Base-by-base conservation (phyloP, 1,284 basidiomycete species). In the Abortiporus biennis region DNA sequence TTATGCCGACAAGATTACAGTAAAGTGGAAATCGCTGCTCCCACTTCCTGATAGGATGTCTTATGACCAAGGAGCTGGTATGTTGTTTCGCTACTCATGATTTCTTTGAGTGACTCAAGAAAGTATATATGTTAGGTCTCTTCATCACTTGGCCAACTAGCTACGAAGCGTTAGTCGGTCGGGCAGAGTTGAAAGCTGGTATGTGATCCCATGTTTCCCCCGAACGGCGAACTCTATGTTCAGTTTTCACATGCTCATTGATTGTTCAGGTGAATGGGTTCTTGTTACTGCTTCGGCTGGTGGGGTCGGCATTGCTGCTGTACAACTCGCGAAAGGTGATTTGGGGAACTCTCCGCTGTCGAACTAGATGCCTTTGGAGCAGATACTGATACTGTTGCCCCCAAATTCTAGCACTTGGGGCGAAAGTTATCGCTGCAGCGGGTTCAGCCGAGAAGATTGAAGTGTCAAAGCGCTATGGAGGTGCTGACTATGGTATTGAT, bases 241-340 rank as follows among this genome's bases (percentile, higher is more conserved):
- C 11, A 17, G 19, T 27, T 33, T 37, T 36, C 33, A n/a, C n/a
- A n/a, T n/a, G n/a, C n/a, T n/a, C 27, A 13, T 32, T 17, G 15
- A 6, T 32, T 4, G 6, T 19, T 16, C 36, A 88, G 88, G 83
- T 20, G 92, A 96, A 65, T 92, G 86, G 78, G 79, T 94, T 2
- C 75, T 95, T 12, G 82, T 95, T 4, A 86, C 85, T 40, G 92
- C 89, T 8, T 86, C 86, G n/a, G 90, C 89, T 1, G 90, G 90
- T 9, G 94, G 94, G 20, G 93, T 99, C 3, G 95, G 95, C 1
- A 80, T 97, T 38, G 82, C 83, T 6, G 93, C 93, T 3, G 81
- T 92, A 12, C 93, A 96, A 58, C 72, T 95, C 40, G 92, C 90
- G 13, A 94, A 94, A 74, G 78, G 83, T 83, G 25, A 22, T 54